These are phyloP conservation scores for Hyphodiscus sp. DNA, from an alignment of 2,329 filamentous ascomycete genomes.

Conservation along the genomic window DNA sequence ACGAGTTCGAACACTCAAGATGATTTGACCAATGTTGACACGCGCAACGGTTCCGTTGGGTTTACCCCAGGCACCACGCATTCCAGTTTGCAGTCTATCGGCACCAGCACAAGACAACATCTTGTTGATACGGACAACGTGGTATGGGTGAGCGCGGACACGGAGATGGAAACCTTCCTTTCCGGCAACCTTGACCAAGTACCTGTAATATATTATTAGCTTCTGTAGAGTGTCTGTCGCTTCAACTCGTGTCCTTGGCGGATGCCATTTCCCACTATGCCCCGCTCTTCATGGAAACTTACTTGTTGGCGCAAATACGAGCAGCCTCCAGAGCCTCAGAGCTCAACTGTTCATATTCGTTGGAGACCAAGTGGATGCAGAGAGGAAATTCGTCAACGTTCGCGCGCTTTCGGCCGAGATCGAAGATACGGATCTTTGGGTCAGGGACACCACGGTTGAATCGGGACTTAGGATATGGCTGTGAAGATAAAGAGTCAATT, in stretches of 20 bases:
- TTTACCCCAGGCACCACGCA: constrained; percentile 99
- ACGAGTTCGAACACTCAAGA: constrained; percentile 94
- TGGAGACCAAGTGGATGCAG: constrained; percentile 98
- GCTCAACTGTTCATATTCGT: constrained; percentile 99
- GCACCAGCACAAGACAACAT: constrained; percentile 99
- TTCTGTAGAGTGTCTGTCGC: not conserved
- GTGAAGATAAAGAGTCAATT: constrained; percentile 20
- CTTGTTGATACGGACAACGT: constrained; percentile 99
- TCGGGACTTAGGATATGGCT: constrained; percentile 98
- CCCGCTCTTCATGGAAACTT: constrained; percentile 17
- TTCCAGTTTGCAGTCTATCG: constrained; percentile 99
- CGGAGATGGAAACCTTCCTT: constrained; percentile 71
- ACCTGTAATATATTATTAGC: constrained; percentile 24
- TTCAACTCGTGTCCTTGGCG: not conserved
- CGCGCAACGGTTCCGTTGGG: constrained; percentile 97
- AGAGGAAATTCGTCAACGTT: constrained; percentile 99
- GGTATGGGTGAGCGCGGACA: constrained; percentile 93
- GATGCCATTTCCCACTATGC: not conserved
- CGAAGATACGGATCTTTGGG: constrained; percentile 87
- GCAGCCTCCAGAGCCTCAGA: constrained; percentile 99
- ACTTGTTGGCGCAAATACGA: constrained; percentile 99
- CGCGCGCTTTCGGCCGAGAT: constrained; percentile 96
- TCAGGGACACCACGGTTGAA: constrained; percentile 99
- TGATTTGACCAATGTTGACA: constrained; percentile 99
- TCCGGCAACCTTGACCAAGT: constrained; percentile 64